Evolutionary conservation across 495 filamentous ascomycete genomes (phyloP), one percentile per base, ranked within the genome.

Genomic region (Aspergillus conjunctus): DNA sequence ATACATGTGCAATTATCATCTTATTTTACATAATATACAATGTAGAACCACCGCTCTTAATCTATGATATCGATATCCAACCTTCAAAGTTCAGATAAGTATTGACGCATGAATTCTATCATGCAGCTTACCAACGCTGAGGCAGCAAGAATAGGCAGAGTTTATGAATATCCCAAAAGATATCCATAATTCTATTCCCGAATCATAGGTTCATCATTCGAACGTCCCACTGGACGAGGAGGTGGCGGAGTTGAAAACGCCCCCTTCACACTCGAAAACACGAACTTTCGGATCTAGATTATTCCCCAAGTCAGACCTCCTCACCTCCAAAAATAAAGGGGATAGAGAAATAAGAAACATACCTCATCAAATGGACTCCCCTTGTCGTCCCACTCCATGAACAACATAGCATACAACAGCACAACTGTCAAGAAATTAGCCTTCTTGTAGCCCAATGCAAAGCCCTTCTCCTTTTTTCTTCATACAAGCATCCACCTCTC

Each of bases 381-480:
- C 56, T 82, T 79, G 15, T 79, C 75, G 59, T 82, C 81, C 87
- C 86, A 92, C 56, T 96, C 87, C 83, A 92, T 85, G 64, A 90
- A 92, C 9, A 96, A 78, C 26, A 92, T 78, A 6, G 84, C 78
- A 69, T 93, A 96, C n/a, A 85, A 69, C 12, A 88, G 30, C 9
- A 93, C 82, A 68, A 81, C 89, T 92, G 69, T 31, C 26, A 26
- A 26, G 26, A 26, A 26, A 46, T 18, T 17, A 11, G 15, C 37
- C 37, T 9, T n/a, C 37, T 11, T 4, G 15, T 14, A 41, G 15
- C 37, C 37, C 37, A 41, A 41, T 41, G 6, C 11, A 14, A 4
- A 41, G 5, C 15, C 11, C 37, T 41, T 41, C 11, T 41, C 15
- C 37, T n/a, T 11, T 11, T 41, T 48, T 48, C 9, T 4, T 17